Evolutionary conservation across 1,284 basidiomycete species (phyloP), one percentile per base, ranked within the genome.

Genomic region (Schizophyllum amplum): DNA sequence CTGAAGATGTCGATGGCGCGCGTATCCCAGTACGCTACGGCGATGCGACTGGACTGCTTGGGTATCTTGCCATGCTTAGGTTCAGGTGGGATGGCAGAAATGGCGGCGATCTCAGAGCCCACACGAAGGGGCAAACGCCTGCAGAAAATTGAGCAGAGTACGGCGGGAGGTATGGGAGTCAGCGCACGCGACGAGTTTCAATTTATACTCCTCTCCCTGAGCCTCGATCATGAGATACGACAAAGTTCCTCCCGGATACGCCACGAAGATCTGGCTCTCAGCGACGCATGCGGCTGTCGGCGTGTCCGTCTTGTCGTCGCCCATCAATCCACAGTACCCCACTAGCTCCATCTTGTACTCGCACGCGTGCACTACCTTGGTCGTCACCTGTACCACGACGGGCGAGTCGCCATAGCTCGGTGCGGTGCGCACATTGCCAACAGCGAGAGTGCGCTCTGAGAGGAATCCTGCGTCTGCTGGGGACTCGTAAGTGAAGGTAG

Each of bases 11-110:
- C 74, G 46, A 94, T 77, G 22, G 73, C 66, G 59, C 87, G 84
- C 1, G 81, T 79, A 23, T 76, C 77, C 93, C 95, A 98, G 60
- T 91, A 91, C 0, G 86, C 84, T 22, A 90, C 81, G 0, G 82
- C 83, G 17, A 86, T 71, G 47, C 78, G 65, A 11, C 67, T 67
- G 1, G 84, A 69, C 56, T 73, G 85, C 33, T 68, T 42, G 13
- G 33, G 33, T 3, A 42, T 17, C 33, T 42, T 42, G 33, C 33
- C 64, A 60, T 79, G 78, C 5, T 70, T 63, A 0, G 70, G 65
- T 59, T 86, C 77, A 33, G 81, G 63, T 1, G 85, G 84, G 3
- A 72, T 65, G 60, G 86, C 84, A 1, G 84, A 84, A 24, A 91
- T 69, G 0, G 84, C 78, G 24, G 87, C 86, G 51, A 90, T 82